These are phyloP conservation scores for Ceratopteris richardii DNA, from an alignment of 75 land plant genomes.

Conservation along the genomic window DNA sequence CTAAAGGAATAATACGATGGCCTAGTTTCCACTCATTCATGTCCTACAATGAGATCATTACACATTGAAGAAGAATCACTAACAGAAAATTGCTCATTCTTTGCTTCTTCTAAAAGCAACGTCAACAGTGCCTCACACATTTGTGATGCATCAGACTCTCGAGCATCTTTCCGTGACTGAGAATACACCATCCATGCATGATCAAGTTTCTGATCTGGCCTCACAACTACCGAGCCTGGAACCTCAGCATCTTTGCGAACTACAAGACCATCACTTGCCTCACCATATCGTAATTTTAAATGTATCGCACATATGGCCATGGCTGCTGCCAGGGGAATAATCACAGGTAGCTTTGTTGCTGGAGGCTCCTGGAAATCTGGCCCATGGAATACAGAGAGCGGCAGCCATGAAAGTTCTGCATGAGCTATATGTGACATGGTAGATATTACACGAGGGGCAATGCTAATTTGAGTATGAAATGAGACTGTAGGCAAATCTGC, in stretches of 20 bases:
- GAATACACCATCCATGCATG: conserved; percentile 99
- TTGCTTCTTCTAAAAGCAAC: conserved; percentile 56
- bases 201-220: conserved; percentile 73
- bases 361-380: conserved; percentile 21
- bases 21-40: too few relatives aligned
- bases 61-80: too few relatives aligned
- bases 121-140: conserved; percentile 90
- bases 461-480: conserved; percentile 86
- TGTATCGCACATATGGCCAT: conserved; percentile 95
- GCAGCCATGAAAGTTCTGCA: conserved; percentile 77
- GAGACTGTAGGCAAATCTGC: conserved; percentile 74
- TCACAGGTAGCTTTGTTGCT: conserved; percentile 61
- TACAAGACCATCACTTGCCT: conserved; percentile 97
- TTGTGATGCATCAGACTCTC: conserved; percentile 70
- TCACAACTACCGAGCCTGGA: conserved; percentile 87
- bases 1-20: too few relatives aligned
- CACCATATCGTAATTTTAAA: conserved; percentile 75
- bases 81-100: too few relatives aligned
- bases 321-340: conserved; percentile 84
- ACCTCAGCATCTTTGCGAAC: conserved; percentile 92
- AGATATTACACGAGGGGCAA: conserved; percentile 62
- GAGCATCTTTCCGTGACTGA: conserved; percentile 40
- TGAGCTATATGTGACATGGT: conserved; percentile 91
- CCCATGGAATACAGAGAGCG: conserved; percentile 7
- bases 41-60: too few relatives aligned